phyloP scores from a whole-genome alignment of 1,284 basidiomycete species.

The Ustilago loliicola region DNA sequence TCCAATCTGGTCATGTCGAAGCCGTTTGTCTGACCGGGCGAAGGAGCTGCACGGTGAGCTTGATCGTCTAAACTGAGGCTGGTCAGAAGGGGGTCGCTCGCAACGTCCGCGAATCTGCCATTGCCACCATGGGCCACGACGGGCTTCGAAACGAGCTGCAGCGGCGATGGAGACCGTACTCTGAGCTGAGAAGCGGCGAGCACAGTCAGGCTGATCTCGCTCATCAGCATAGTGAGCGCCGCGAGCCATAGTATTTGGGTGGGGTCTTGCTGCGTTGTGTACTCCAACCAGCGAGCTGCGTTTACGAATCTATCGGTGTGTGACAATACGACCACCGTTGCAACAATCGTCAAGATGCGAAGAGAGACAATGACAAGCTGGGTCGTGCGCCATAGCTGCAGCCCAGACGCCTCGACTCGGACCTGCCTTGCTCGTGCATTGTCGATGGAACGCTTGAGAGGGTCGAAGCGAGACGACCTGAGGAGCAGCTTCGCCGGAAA shows the following conservation, averaged over 20 bases:
- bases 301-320: background rate
- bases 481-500: conserved; percentile 13
- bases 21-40: background rate
- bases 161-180: conserved; percentile 20
- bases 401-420: conserved; percentile 19
- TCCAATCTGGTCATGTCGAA: background rate
- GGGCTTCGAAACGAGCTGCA: conserved; percentile 42
- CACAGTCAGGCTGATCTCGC: conserved; percentile 19
- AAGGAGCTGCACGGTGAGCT: background rate
- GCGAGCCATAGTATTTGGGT: conserved; percentile 13
- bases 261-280: background rate
- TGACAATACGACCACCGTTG: background rate
- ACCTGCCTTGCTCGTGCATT: conserved; percentile 22
- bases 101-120: background rate
- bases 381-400: conserved; percentile 13
- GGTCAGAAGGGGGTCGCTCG: conserved; percentile 22
- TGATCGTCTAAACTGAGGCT: conserved; percentile 39
- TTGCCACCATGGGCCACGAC: background rate
- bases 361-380: conserved; percentile 15
- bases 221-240: conserved; percentile 7
- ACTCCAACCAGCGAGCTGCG: conserved; percentile 2
- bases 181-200: conserved; percentile 19
- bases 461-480: conserved; percentile 10
- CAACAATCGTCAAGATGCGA: background rate
- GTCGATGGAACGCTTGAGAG: conserved; percentile 25